Evolutionary conservation across 2,329 filamentous ascomycete genomes (phyloP).

Genomic region (Orbilia oligospora): DNA sequence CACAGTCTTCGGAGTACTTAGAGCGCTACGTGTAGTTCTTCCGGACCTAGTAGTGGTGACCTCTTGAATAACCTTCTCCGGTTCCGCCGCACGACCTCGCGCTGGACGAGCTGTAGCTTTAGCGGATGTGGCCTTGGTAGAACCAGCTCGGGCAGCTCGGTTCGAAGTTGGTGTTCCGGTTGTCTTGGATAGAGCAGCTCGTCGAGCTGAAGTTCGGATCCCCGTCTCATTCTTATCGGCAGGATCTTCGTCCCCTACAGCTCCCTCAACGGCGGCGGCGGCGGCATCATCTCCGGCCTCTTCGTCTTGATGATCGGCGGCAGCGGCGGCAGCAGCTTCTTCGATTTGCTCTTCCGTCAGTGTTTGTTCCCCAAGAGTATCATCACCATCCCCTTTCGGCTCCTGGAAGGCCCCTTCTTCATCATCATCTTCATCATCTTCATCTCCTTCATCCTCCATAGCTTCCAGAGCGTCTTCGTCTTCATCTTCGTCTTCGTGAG

Average conservation of each 20-base stretch:
- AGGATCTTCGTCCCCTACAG: slow-evolving; percentile 8
- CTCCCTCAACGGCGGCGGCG: not conserved
- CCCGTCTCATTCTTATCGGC: slow-evolving; percentile 37
- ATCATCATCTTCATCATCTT: not conserved
- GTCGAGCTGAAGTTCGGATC: slow-evolving; percentile 40
- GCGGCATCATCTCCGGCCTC: slow-evolving; percentile 1
- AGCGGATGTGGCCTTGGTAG: slow-evolving; percentile 10
- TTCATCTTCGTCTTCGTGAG: slow-evolving; percentile 19
- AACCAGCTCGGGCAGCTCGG: slow-evolving; percentile 18
- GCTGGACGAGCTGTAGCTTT: slow-evolving; percentile 22
- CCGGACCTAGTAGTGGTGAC: slow-evolving; percentile 56
- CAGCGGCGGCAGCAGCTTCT: not conserved
- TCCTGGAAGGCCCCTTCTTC: slow-evolving; percentile 10
- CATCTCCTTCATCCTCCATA: not conserved
- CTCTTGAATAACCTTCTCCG: slow-evolving; percentile 55
- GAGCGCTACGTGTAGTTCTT: slow-evolving; percentile 52
- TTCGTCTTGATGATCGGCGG: not conserved
- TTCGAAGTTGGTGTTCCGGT: slow-evolving; percentile 8
- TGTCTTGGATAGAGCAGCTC: slow-evolving; percentile 36
- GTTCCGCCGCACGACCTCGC: slow-evolving; percentile 24
- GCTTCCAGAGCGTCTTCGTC: not conserved
- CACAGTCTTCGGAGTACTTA: slow-evolving; percentile 42
- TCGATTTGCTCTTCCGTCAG: slow-evolving; percentile 16
- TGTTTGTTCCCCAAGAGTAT: not conserved
- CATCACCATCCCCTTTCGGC: slow-evolving; percentile 18